These are phyloP conservation scores for Plectosphaerella plurivora DNA, from an alignment of 2,329 filamentous ascomycete species.

Conservation along the genomic window DNA sequence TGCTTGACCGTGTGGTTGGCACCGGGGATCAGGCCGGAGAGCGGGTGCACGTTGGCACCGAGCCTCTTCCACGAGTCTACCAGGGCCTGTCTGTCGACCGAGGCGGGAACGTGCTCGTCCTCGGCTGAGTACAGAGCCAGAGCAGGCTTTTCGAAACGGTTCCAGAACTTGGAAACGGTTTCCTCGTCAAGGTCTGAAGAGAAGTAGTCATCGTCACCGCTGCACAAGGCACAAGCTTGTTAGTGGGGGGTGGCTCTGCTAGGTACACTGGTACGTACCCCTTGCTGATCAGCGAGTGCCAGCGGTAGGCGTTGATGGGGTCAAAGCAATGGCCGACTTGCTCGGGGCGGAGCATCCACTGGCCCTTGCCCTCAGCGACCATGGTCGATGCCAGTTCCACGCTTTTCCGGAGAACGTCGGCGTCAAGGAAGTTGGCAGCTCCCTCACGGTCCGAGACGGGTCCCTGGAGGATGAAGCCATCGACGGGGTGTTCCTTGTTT, in stretches of 20 bases:
- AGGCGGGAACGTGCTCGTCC: slow-evolving; percentile 60
- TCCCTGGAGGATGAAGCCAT: slow-evolving; percentile 77
- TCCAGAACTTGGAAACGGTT: slow-evolving; percentile 60
- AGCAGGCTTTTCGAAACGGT: slow-evolving; percentile 53
- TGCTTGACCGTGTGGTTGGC: slow-evolving; percentile 47
- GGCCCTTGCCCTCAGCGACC: slow-evolving; percentile 49
- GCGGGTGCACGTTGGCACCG: slow-evolving; percentile 39
- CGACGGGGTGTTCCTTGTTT: slow-evolving; percentile 45
- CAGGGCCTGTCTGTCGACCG: slow-evolving; percentile 53
- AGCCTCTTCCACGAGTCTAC: slow-evolving; percentile 51
- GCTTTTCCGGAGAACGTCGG: slow-evolving; percentile 36
- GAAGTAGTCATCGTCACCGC: slow-evolving; percentile 82
- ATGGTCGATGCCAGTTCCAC: slow-evolving; percentile 47
- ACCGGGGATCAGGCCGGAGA: slow-evolving; percentile 49
- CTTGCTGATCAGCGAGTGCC: slow-evolving; percentile 42
- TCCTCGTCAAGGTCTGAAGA: slow-evolving; percentile 66
- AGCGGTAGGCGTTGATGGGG: slow-evolving; percentile 49
- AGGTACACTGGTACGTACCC: slow-evolving; percentile 35
- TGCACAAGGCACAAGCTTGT: slow-evolving; percentile 15
- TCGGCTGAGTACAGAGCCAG: slow-evolving; percentile 60
- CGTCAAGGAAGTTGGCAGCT: slow-evolving; percentile 38
- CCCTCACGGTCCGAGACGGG: slow-evolving; percentile 74
- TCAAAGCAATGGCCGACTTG: background rate
- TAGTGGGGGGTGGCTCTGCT: background rate
- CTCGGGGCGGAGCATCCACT: slow-evolving; percentile 39